Evolutionary conservation across 306 rosid genomes (phyloP).

Genomic region (Dryas alaskensis): DNA sequence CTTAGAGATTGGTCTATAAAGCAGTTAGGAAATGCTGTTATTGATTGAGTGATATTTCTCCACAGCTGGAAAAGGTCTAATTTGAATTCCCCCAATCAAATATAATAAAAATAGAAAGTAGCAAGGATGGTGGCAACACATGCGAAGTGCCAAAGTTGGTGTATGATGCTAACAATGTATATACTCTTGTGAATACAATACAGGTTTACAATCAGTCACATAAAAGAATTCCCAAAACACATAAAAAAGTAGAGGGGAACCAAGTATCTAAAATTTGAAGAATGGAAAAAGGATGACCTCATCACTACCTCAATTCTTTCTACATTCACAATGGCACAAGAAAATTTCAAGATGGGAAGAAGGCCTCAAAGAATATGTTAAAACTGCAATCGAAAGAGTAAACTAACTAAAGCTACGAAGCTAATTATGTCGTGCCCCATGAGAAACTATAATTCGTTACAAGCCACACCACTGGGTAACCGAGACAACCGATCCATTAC

Average conservation of each 20-base stretch:
- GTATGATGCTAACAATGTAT: conserved; percentile 16
- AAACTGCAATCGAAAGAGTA: conserved; percentile 14
- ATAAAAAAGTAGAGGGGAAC: conserved; percentile 9
- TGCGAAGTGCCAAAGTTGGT: not conserved
- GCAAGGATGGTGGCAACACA: not conserved
- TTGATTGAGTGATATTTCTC: too few species aligned
- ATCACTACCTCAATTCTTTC: conserved; percentile 47
- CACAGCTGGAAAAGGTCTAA: too few species aligned
- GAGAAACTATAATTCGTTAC: conserved; percentile 39
- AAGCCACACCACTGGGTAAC: conserved; percentile 56
- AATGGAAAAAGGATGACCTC: conserved; percentile 15
- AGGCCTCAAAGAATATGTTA: conserved; percentile 58
- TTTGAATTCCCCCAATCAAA: too few species aligned
- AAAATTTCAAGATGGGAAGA: conserved; percentile 31
- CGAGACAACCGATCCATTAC: conserved; percentile 52
- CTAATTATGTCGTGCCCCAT: conserved; percentile 46
- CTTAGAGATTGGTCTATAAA: too few species aligned
- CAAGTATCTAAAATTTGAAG: conserved; percentile 40
- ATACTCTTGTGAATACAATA: conserved; percentile 35
- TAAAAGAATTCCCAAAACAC: conserved; percentile 24
- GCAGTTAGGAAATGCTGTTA: too few species aligned
- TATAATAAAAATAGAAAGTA: too few species aligned
- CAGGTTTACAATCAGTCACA: conserved; percentile 44
- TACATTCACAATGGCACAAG: conserved; percentile 58
- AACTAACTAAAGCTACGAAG: conserved; percentile 48